Conservation (phyloP, 768 basidiomycete species). For the Leccinum pellstonianum region DNA sequence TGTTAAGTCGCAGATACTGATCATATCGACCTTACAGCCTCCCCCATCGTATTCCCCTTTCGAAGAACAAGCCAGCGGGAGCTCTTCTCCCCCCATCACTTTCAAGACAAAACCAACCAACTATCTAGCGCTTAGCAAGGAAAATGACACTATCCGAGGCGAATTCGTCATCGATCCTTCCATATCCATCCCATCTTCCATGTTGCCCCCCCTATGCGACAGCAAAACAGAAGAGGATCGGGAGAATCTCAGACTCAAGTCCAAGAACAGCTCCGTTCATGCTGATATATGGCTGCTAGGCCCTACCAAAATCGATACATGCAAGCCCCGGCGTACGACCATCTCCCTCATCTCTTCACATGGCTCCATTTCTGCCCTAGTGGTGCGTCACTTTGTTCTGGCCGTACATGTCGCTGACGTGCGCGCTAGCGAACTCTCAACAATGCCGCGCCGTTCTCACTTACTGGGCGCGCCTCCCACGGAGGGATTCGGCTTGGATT, state of each 20-base stretch:
- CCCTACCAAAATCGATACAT: conserved; percentile 4
- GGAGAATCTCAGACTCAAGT: conserved; percentile 38
- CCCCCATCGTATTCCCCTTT: conserved; percentile 25
- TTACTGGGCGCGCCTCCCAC: conserved; percentile 11
- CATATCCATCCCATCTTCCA: conserved; percentile 37
- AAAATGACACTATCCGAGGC: conserved; percentile 14
- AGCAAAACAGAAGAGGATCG: conserved; percentile 40
- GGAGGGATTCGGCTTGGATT: conserved; percentile 17
- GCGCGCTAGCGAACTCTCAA: conserved; percentile 15
- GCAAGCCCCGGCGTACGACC: conserved; percentile 15
- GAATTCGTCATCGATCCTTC: conserved; percentile 45
- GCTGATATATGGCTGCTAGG: conserved; percentile 41
- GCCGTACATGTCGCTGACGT: background rate
- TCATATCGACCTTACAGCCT: conserved; percentile 8
- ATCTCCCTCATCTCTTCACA: conserved; percentile 21
- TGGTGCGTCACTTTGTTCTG: conserved; percentile 18
- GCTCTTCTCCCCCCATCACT: background rate
- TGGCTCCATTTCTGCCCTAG: conserved; percentile 13
- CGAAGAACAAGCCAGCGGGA: background rate
- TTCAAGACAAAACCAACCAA: conserved; percentile 33
- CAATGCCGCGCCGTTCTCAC: conserved; percentile 13
- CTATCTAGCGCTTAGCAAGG: conserved; percentile 15
- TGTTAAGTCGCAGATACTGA: background rate
- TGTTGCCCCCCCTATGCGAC: conserved; percentile 38
- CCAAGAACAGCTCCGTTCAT: conserved; percentile 36